These are phyloP conservation scores for Boletus sp. DNA, from an alignment of 768 basidiomycete genomes.

Conservation along the genomic window DNA sequence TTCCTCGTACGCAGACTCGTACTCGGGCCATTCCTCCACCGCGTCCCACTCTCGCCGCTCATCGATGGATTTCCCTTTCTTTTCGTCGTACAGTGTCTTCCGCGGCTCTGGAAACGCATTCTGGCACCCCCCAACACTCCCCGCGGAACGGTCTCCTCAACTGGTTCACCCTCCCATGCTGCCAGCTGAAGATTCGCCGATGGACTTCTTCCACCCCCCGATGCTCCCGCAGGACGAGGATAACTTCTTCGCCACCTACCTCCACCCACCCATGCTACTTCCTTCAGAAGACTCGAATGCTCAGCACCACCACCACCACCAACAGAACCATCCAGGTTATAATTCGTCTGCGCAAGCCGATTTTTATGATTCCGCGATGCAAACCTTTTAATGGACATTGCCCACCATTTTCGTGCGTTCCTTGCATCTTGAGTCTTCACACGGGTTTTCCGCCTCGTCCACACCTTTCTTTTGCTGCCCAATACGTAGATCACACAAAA, in stretches of 20 bases:
- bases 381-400: constrained; percentile 27
- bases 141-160: constrained; percentile 55
- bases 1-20: constrained; percentile 60
- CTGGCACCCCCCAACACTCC: constrained; percentile 79
- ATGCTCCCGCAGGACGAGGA: constrained; percentile 66
- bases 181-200: constrained; percentile 58
- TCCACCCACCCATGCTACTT: constrained; percentile 56
- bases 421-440: constrained; percentile 7
- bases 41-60: constrained; percentile 58
- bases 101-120: constrained; percentile 57
- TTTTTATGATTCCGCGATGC: constrained; percentile 38
- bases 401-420: not conserved
- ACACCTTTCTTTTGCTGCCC: not conserved
- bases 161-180: constrained; percentile 73
- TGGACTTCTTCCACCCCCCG: constrained; percentile 72
- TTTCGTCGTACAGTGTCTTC: constrained; percentile 50
- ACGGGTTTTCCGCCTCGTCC: not conserved
- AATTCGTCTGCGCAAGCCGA: constrained; percentile 22
- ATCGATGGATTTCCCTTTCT: constrained; percentile 67
- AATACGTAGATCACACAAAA: constrained; percentile 21
- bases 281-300: constrained; percentile 36
- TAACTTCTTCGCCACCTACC: constrained; percentile 50
- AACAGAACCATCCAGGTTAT: constrained; percentile 21
- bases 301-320: constrained; percentile 25
- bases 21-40: constrained; percentile 55